A percentile compares a stretch with the other conserved stretches of the same genome.
These are phyloP conservation scores for Malus sieversii DNA, from an alignment of 306 rosid species.

Conservation along the genomic window DNA sequence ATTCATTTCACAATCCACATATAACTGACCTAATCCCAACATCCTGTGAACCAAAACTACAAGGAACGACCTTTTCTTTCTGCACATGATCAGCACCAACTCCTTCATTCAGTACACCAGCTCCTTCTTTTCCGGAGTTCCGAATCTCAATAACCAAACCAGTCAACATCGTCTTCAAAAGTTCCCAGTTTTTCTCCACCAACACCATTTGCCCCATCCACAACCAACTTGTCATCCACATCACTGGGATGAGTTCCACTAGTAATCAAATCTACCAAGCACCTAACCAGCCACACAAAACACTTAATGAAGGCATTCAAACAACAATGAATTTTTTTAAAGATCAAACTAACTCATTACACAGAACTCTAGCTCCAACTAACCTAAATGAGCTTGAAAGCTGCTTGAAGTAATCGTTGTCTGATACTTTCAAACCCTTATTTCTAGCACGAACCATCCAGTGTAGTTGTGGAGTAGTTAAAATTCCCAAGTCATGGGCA, in stretches of 20 bases:
- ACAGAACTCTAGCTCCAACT: conserved; percentile 7
- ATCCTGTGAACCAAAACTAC: conserved; percentile 56
- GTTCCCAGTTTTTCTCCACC: conserved; percentile 69
- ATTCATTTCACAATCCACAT: conserved; percentile 13
- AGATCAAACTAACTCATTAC: background rate
- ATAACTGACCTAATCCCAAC: conserved; percentile 64
- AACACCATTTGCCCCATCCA: conserved; percentile 94
- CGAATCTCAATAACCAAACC: conserved; percentile 60
- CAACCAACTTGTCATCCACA: conserved; percentile 41
- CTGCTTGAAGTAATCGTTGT: conserved; percentile 61
- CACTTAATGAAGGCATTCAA: conserved; percentile 7
- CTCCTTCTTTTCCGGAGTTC: conserved; percentile 65
- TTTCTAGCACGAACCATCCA: conserved; percentile 91
- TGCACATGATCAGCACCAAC: conserved; percentile 98
- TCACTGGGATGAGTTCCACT: conserved; percentile 21
- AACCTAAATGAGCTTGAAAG: conserved; percentile 79
- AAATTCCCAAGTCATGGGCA: conserved; percentile 65
- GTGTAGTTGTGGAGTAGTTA: conserved; percentile 84
- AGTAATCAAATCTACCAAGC: conserved; percentile 74
- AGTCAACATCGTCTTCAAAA: conserved; percentile 41
- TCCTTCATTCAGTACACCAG: conserved; percentile 85
- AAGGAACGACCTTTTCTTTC: conserved; percentile 82
- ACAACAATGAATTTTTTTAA: background rate
- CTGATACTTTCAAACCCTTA: conserved; percentile 44
- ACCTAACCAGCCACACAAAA: conserved; percentile 52